Evolutionary conservation across 73 alveolate species (phyloP).

Genomic region (Loxodes magnus): DNA sequence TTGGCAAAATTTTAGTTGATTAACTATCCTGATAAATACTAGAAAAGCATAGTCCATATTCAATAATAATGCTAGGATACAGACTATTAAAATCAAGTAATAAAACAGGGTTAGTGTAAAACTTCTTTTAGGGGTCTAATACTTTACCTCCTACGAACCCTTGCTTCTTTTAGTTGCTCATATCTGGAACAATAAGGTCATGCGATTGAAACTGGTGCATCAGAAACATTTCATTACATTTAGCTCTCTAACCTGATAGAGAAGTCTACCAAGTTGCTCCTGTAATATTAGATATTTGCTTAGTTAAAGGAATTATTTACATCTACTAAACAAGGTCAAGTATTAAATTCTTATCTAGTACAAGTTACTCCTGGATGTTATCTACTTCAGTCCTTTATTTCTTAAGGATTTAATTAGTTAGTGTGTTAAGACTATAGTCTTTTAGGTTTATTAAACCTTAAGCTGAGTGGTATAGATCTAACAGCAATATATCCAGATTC

Average conservation of each 20-base stretch:
- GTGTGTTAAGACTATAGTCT: constrained; percentile 67
- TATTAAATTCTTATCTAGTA: constrained; percentile 64
- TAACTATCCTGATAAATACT: constrained; percentile 70
- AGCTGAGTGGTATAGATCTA: constrained; percentile 81
- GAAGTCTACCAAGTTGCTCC: constrained; percentile 99
- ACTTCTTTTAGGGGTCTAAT: constrained; percentile 94
- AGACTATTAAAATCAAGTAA: constrained; percentile 97
- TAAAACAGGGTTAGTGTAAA: constrained; percentile 88
- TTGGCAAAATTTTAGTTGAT: constrained; percentile 70
- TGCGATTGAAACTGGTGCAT: constrained; percentile 86
- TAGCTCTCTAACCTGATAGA: constrained; percentile 96
- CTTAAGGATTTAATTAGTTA: constrained; percentile 62
- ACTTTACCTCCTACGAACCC: constrained; percentile 95
- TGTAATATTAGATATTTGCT: constrained; percentile 92
- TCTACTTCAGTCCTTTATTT: constrained; percentile 70
- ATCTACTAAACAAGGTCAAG: constrained; percentile 57
- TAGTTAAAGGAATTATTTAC: constrained; percentile 85
- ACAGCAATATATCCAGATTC: constrained; percentile 69
- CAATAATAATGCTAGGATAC: constrained; percentile 98
- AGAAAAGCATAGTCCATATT: constrained; percentile 98
- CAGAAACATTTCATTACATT: constrained; percentile 95
- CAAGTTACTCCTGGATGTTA: constrained; percentile 37
- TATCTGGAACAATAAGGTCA: neutral
- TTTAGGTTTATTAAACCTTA: constrained; percentile 79
- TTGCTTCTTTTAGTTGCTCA: neutral